Conservation (phyloP, 345 rosid genomes). For the Zanthoxylum bungeanum region DNA sequence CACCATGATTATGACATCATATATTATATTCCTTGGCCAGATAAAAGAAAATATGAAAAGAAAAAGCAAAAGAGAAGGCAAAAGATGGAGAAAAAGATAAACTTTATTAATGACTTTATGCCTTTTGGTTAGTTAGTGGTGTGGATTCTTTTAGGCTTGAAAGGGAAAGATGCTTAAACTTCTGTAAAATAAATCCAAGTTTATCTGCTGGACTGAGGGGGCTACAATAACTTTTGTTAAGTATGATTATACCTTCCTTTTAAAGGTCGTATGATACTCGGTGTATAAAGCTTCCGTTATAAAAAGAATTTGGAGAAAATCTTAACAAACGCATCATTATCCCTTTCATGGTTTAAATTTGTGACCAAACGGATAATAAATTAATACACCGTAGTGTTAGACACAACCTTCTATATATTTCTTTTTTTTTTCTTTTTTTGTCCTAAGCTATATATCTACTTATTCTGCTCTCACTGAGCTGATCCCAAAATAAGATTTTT, state of each 20-base stretch:
- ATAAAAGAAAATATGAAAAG: not conserved
- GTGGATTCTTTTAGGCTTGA: slow-evolving; percentile 30
- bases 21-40: not conserved
- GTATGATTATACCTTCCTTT: slow-evolving; percentile 9
- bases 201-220: slow-evolving; percentile 20
- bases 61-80: slow-evolving; percentile 5
- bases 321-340: too few species aligned
- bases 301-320: too few species aligned
- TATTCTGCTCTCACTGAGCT: not conserved
- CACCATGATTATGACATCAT: not conserved
- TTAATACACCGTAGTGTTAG: too few species aligned
- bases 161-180: slow-evolving; percentile 28
- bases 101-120: slow-evolving; percentile 14
- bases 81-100: not conserved
- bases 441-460: not conserved
- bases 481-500: not conserved
- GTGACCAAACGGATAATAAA: too few species aligned
- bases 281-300: not conserved
- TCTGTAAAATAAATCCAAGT: slow-evolving; percentile 27
- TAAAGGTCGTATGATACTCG: too few species aligned
- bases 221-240: slow-evolving; percentile 8
- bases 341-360: too few species aligned
- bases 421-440: not conserved
- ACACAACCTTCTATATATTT: too few species aligned
- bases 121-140: slow-evolving; percentile 20